phyloP scores from a whole-genome alignment of 2,329 filamentous ascomycete species.

The Sporothrix phasma region DNA sequence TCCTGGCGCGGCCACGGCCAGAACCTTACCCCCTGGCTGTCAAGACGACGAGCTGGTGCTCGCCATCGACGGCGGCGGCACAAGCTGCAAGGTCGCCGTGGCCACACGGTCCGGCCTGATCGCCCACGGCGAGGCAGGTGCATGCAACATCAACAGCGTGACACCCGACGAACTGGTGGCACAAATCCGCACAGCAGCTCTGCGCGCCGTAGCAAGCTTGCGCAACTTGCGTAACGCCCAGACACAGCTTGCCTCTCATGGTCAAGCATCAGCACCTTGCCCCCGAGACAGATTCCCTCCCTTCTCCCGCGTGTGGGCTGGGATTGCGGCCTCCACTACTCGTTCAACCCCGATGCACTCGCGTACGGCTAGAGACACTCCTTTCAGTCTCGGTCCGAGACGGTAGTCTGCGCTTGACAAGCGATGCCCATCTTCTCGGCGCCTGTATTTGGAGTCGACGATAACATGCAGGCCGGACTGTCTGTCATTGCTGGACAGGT shows the following conservation, averaged over 20 bases:
- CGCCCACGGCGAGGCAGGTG: conserved; percentile 8
- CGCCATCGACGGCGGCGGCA: conserved; percentile 14
- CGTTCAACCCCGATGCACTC: conserved; percentile 7
- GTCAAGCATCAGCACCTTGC: neutral
- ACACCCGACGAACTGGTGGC: conserved; percentile 5
- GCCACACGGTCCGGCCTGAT: neutral
- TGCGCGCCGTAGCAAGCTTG: conserved; percentile 1
- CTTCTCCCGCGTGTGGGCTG: conserved; percentile 10
- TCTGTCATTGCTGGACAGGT: conserved; percentile 5
- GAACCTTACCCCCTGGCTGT: neutral
- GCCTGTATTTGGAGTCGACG: conserved; percentile 9
- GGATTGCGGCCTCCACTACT: conserved; percentile 13
- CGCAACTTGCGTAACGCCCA: neutral
- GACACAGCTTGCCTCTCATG: too few species aligned
- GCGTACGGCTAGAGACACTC: conserved; percentile 5
- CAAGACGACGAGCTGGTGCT: conserved; percentile 5
- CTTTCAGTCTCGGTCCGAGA: neutral
- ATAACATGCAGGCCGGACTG: conserved; percentile 2
- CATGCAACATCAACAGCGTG: conserved; percentile 12
- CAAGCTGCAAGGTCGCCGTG: conserved; percentile 10
- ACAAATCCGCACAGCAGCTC: conserved; percentile 2
- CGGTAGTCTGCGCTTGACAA: conserved; percentile 10
- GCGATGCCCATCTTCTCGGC: conserved; percentile 6
- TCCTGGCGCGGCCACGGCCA: neutral
- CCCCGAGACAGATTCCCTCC: neutral